phyloP scores from a whole-genome alignment of 768 basidiomycete species.

The Asterophora lycoperdoides region DNA sequence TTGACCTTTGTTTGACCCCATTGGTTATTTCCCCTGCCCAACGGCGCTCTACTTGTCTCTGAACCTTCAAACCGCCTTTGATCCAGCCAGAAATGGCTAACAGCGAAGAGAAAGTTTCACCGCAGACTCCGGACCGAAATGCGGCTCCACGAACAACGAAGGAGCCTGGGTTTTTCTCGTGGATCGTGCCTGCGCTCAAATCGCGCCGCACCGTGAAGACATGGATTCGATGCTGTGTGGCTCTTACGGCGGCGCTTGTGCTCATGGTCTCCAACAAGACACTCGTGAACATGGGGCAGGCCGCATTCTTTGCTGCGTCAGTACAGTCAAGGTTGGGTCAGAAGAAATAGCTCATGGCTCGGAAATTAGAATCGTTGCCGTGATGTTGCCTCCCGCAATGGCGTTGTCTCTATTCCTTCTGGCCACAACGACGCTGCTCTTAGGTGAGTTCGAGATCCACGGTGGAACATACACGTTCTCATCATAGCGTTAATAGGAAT shows the following conservation, averaged over 20 bases:
- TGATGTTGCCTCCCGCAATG: constrained; percentile 36
- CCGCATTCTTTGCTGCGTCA: constrained; percentile 37
- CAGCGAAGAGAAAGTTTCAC: constrained; percentile 4
- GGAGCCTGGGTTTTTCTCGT: constrained; percentile 23
- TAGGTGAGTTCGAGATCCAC: no score
- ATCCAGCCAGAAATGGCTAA: constrained; percentile 10
- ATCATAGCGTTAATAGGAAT: constrained; percentile 25
- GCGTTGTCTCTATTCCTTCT: constrained; percentile 36
- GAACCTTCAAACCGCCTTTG: neutral
- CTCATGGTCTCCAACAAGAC: constrained; percentile 32
- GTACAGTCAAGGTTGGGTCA: no score
- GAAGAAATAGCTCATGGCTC: neutral
- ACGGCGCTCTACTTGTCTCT: no score
- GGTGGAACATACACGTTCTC: neutral
- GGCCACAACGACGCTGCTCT: constrained; percentile 28
- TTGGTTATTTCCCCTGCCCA: no score
- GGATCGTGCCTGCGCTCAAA: constrained; percentile 30
- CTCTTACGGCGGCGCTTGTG: constrained; percentile 27
- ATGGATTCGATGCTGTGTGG: constrained; percentile 35
- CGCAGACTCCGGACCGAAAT: neutral
- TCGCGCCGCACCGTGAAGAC: constrained; percentile 36
- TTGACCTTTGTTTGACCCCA: no score
- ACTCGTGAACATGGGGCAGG: constrained; percentile 36
- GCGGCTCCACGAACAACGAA: neutral
- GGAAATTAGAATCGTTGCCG: constrained; percentile 30